These are phyloP conservation scores for Ambrosiella xylebori DNA, from an alignment of 2,329 filamentous ascomycete genomes.

Conservation along the genomic window DNA sequence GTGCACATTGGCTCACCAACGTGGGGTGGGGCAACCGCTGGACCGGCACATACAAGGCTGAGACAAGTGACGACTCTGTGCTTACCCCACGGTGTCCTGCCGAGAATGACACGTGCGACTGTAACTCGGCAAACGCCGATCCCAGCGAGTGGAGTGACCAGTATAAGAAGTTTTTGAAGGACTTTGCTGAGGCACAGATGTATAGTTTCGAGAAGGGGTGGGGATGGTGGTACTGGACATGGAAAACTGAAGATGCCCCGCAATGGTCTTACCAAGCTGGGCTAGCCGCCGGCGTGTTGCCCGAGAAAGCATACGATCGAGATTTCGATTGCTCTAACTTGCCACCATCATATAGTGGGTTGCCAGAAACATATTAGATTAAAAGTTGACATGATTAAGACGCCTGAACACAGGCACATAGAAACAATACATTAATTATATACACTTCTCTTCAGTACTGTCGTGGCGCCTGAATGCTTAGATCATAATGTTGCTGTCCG, in stretches of 20 bases:
- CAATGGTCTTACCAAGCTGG: conserved; percentile 91
- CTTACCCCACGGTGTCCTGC: conserved; percentile 60
- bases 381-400: neutral
- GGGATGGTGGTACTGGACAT: conserved; percentile 99
- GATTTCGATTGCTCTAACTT: conserved; percentile 48
- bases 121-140: conserved; percentile 58
- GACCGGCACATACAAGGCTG: conserved; percentile 69
- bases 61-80: conserved; percentile 42
- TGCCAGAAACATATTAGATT: conserved; percentile 26
- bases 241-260: conserved; percentile 69
- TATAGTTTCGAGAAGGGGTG: conserved; percentile 77
- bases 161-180: conserved; percentile 74
- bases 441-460: neutral
- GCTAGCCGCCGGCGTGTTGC: conserved; percentile 61
- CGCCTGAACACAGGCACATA: neutral
- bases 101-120: conserved; percentile 48
- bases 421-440: conserved; percentile 1
- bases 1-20: conserved; percentile 72
- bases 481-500: conserved; percentile 33
- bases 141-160: conserved; percentile 45
- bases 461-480: neutral
- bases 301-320: conserved; percentile 51
- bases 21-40: conserved; percentile 77
- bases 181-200: conserved; percentile 96
- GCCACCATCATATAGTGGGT: conserved; percentile 35